Base-by-base conservation (phyloP, 805 yeast genomes). In the Komagataella pastoris region DNA sequence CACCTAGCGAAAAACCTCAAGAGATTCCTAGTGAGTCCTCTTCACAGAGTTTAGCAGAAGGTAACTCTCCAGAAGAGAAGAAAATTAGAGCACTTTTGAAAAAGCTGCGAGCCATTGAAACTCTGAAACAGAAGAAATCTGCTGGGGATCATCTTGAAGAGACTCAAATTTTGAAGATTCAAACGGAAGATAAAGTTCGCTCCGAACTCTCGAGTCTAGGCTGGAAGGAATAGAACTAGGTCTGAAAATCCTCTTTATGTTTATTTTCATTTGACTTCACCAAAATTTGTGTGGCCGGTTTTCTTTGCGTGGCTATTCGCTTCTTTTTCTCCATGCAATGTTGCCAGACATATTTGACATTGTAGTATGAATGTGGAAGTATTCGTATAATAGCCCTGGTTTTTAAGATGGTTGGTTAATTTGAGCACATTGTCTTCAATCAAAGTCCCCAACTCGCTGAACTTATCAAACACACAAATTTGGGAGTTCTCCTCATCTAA, bases 41-140 rank as follows among this genome's bases (percentile, higher is more conserved):
- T 21, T 74, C 76, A 10, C 59, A 71, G 48, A 78, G 79, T 44
- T 72, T 75, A 53, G 85, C 85, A 23, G 87, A 85, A 47, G 79
- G 79, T 21, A 73, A 72, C 44, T 79, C 87, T 8, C 74, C 87
- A 46, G 97, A 91, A 67, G 98, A 91, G 60, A 93, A 90, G 75
- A 89, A 90, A 69, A 83, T 88, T 56, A 79, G 99, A 65, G 81
- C 93, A 36, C 75, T 93, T 65, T 76, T 90, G 67, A 93, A 93
- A 72, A 93, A 93, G 69, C 76, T 91, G 56, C 79, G 98, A 62
- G 97, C 99, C n/a, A 93, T 93, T 59, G 96, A 90, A 66, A 81
- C 81, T 51, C 76, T 93, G 61, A 90, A 90, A 68, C 78, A 79
- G 73, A 87, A 91, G 65, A 89, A 87, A 69, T 85, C 84, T 7